Evolutionary conservation across 306 rosid species (phyloP).

Genomic region (cucumber (Cucumis sativus)): Cucumber_9930_V3 NC_026655.2:19858001-19858500

Average conservation of each 20-base stretch:
- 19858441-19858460: constrained; percentile 29
- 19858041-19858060: too few species aligned
- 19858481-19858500: constrained; percentile 37
- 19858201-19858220: constrained; percentile 49
- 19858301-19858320: constrained; percentile 53
- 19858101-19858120: neutral
- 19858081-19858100: neutral
- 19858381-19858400: neutral
- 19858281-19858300: constrained; percentile 39
- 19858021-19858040: too few species aligned
- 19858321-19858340: constrained; percentile 67
- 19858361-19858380: neutral
- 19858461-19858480: constrained; percentile 50
- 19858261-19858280: constrained; percentile 67
- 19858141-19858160: constrained; percentile 78
- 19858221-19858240: constrained; percentile 95
- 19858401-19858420: constrained; percentile 22
- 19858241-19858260: constrained; percentile 77
- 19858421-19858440: constrained; percentile 49
- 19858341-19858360: neutral
- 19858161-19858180: constrained; percentile 81
- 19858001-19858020: neutral
- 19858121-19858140: neutral
- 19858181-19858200: constrained; percentile 41
- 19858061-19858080: neutral